A percentile compares a stretch with the other conserved stretches of the same genome.
These are phyloP conservation scores for Eucalyptus lansdowneana DNA, from an alignment of 345 rosid species.

Conservation along the genomic window DNA sequence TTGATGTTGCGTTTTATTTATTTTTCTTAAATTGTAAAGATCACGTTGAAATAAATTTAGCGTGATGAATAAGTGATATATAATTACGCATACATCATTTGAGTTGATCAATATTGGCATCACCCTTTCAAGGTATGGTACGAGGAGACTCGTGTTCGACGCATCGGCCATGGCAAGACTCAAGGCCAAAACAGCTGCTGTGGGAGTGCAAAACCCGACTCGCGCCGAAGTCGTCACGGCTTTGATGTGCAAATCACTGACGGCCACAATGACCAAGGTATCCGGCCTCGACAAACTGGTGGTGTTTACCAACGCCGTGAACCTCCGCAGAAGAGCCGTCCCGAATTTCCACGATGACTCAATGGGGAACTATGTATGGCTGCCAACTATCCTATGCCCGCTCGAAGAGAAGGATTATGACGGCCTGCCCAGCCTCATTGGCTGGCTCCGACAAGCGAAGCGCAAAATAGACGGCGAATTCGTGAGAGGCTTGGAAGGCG, in stretches of 20 bases:
- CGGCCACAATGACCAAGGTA: not conserved
- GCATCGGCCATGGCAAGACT: not conserved
- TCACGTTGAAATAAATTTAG: not conserved
- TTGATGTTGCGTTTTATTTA: not conserved
- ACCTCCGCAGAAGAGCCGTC: not conserved
- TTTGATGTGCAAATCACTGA: not conserved
- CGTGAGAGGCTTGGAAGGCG: not conserved
- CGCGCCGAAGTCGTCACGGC: slow-evolving; percentile 4
- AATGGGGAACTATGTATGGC: not conserved
- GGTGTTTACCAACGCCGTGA: not conserved
- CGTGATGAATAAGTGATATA: not conserved
- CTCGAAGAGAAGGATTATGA: not conserved
- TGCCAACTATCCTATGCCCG: not conserved
- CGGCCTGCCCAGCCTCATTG: not conserved
- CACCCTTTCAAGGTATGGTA: not conserved
- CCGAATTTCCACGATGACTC: not conserved
- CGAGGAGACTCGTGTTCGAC: slow-evolving; percentile 1
- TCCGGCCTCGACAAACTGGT: not conserved
- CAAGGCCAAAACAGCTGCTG: not conserved
- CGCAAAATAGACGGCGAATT: not conserved
- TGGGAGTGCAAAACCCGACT: not conserved
- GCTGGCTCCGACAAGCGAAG: not conserved
- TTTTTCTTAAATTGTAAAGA: not conserved
- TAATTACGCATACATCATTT: not conserved
- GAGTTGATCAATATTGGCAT: not conserved